phyloP scores from a whole-genome alignment of 176 grass and related monocot species.

The Guadua angustifolia region DNA sequence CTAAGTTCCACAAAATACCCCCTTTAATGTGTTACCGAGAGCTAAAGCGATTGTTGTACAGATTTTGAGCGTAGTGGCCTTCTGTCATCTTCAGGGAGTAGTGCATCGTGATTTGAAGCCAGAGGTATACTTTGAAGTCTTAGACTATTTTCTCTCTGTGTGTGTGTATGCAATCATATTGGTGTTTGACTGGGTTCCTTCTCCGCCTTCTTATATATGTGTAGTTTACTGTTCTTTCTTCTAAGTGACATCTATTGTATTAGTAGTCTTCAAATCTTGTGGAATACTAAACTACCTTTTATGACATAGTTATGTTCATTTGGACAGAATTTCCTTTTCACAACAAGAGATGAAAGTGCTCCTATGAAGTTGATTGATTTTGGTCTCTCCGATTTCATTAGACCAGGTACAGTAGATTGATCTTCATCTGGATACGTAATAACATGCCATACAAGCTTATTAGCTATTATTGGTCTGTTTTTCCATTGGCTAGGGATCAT shows the following conservation, averaged over 20 bases:
- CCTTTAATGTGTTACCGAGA: too few species aligned
- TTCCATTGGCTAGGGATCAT: not conserved
- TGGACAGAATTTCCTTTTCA: constrained; percentile 97
- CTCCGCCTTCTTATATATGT: constrained; percentile 18
- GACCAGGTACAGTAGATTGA: constrained; percentile 75
- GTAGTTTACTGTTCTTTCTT: constrained; percentile 22
- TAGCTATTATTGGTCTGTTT: constrained; percentile 5
- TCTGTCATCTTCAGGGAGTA: constrained; percentile 99
- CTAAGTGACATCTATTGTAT: constrained; percentile 16
- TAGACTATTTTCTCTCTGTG: constrained; percentile 37
- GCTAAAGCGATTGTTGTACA: constrained; percentile 96
- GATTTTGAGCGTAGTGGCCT: constrained; percentile 89
- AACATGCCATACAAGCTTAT: constrained; percentile 21
- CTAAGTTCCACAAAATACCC: too few species aligned
- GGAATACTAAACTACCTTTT: constrained; percentile 21
- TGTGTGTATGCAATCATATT: not conserved
- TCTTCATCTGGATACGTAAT: constrained; percentile 14
- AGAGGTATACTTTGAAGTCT: constrained; percentile 62
- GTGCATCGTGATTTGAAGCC: constrained; percentile 99
- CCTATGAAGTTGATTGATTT: constrained; percentile 99
- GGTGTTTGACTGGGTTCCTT: constrained; percentile 22
- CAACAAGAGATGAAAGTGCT: constrained; percentile 80
- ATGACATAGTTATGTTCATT: constrained; percentile 50
- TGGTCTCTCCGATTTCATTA: constrained; percentile 98
- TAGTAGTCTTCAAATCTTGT: not conserved